Evolutionary conservation across 306 rosid genomes (phyloP).

Genomic region (Acacia confusa): DNA sequence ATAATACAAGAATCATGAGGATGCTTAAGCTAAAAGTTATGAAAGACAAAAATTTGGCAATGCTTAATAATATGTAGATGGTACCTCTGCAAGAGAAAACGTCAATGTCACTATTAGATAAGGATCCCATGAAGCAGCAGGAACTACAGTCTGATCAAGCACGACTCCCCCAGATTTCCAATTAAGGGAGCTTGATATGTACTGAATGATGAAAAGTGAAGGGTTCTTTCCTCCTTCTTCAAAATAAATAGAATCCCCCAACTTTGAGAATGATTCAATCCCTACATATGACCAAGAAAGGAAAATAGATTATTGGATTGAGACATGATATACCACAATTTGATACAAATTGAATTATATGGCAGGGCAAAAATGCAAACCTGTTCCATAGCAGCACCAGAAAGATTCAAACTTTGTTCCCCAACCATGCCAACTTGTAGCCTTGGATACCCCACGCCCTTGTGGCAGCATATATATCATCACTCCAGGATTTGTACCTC

Average conservation of each 20-base stretch:
- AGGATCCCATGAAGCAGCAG: conserved; percentile 53
- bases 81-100: conserved; percentile 37
- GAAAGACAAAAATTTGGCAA: background rate
- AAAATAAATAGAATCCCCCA: conserved; percentile 73
- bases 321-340: background rate
- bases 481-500: conserved; percentile 78
- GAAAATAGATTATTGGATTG: no score
- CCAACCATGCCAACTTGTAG: conserved; percentile 61
- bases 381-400: conserved; percentile 88
- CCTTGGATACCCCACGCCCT: conserved; percentile 57
- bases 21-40: background rate
- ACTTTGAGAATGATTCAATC: conserved; percentile 68
- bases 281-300: conserved; percentile 34
- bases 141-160: conserved; percentile 49
- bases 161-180: conserved; percentile 55
- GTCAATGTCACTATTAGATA: conserved; percentile 43
- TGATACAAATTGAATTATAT: background rate
- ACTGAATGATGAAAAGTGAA: conserved; percentile 59
- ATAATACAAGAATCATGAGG: no score
- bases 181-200: conserved; percentile 56
- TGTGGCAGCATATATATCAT: conserved; percentile 78
- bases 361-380: conserved; percentile 19
- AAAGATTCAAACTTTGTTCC: conserved; percentile 50
- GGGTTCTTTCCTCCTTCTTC: conserved; percentile 54
- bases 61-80: background rate